Evolutionary conservation across 805 yeast species (phyloP), one percentile per base, ranked within the genome.

Genomic region (Myxozyma vanderwaltii): DNA sequence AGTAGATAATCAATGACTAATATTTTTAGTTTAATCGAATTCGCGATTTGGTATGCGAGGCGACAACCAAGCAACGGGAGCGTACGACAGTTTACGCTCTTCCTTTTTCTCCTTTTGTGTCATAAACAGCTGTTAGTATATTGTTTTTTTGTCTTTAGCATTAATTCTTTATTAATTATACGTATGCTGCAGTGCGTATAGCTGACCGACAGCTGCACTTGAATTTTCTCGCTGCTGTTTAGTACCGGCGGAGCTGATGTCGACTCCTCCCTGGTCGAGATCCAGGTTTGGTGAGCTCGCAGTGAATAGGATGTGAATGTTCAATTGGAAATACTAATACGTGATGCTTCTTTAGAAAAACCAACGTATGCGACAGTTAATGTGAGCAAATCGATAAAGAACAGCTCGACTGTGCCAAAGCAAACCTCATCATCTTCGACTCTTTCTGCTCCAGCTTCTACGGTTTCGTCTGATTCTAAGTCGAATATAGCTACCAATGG

Each of bases 301-400:
- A 31, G 21, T 29, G 8, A 15, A 35, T 7, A 8, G 21, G 4
- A 19, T 48, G 8, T 23, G 7, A 35, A 23, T 6, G 10, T 21
- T 5, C 38, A 19, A 24, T 24, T 19, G 24, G 27, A 8, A 19
- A 41, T 33, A 12, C 43, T 48, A 21, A 48, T 24, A 12, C 21
- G 24, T 41, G 27, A 19, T 23, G 10, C 2, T 13, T 29, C 41
- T 31, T n/a, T 33, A 51, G 55, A 27, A 27, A 52, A 54, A 29
- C 44, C 54, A 15, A 47, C 59, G 15, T 55, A 12, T 33, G 35
- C 33, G 6, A n/a, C 53, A n/a, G 59, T 55, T 24, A 55, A 23
- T n/a, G 54, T 55, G 7, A 47, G 52, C 52, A 51, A 45, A 39
- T 51, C 55, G 13, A n/a, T 56, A 4, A 43, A 27, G 23, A 48